Base-by-base conservation (phyloP, 768 basidiomycete species). In the Kwoniella botswanensis region DNA sequence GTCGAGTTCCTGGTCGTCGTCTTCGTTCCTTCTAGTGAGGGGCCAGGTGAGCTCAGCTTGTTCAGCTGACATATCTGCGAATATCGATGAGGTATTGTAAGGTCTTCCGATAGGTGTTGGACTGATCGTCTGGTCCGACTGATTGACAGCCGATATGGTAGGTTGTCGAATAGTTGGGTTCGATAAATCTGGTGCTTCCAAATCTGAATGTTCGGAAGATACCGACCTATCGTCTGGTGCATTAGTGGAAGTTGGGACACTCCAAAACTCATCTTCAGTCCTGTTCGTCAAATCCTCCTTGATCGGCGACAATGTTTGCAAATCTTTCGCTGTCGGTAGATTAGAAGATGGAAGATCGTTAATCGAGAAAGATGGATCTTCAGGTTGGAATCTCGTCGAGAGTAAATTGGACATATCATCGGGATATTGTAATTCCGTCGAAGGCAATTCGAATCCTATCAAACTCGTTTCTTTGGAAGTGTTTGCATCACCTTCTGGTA, bases 31-130 rank as follows among this genome's bases (percentile, higher is more conserved):
- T 58, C 74, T 55, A 12, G 62, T 68, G 22, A 80, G 71, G 0
- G 79, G 79, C 79, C 79, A 80, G 7, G 79, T 75, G 4, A 78
- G 60, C 18, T 78, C 74, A 15, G 79, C 79, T 58, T 80, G 79
- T 50, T 80, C 79, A 9, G 79, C 79, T 13, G 76, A 78, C 79
- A 80, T 80, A 67, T 80, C 79, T 43, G 79, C 79, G 53, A 80
- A 78, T 59, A 80, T 78, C n/a, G 77, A 78, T 5, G 42, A 68
- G 24, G 61, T 43, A 26, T 50, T 50, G 69, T 74, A 74, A 4
- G 74, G 57, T 53, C 57, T 70, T 18, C 55, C 71, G 41, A 44
- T 29, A 7, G 71, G 67, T 9, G 63, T 63, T 2, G 67, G 67
- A 50, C 59, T 64, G 22, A 29, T 70, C 2, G 53, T 63, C 22